phyloP scores from a whole-genome alignment of 768 basidiomycete species.

The Suillus decipiens region DNA sequence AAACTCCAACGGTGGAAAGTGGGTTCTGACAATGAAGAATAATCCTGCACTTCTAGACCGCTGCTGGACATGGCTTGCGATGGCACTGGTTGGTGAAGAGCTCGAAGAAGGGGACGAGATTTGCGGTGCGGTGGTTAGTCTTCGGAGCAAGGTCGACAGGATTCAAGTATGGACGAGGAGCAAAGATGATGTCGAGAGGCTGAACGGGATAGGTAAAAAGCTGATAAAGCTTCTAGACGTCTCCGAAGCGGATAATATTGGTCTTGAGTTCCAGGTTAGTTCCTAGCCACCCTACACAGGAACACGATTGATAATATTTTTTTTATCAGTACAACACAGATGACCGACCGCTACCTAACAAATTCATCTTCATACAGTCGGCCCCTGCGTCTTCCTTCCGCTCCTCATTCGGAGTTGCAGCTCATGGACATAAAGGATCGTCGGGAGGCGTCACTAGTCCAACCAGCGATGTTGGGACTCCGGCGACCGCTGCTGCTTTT shows the following conservation, averaged over 20 bases:
- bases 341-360: conserved; percentile 77
- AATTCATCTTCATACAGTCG: conserved; percentile 79
- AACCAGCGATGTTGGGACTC: conserved; percentile 24
- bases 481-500: conserved; percentile 42
- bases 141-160: conserved; percentile 83
- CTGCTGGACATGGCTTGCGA: conserved; percentile 88
- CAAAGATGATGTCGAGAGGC: conserved; percentile 81
- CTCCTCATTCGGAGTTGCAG: conserved; percentile 55
- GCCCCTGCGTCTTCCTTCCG: conserved; percentile 69
- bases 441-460: conserved; percentile 23
- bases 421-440: conserved; percentile 25
- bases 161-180: conserved; percentile 90
- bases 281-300: conserved; percentile 2
- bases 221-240: conserved; percentile 82
- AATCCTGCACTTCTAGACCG: conserved; percentile 78
- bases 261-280: conserved; percentile 87
- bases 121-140: conserved; percentile 84
- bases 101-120: conserved; percentile 72
- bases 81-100: conserved; percentile 86
- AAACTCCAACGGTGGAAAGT: conserved; percentile 91
- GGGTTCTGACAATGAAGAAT: conserved; percentile 92
- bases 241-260: conserved; percentile 81
- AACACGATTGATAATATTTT: not conserved
- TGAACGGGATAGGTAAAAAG: conserved; percentile 84
- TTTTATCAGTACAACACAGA: conserved; percentile 77